Base-by-base conservation (phyloP, 768 basidiomycete genomes). In the Harrya chromipes region DNA sequence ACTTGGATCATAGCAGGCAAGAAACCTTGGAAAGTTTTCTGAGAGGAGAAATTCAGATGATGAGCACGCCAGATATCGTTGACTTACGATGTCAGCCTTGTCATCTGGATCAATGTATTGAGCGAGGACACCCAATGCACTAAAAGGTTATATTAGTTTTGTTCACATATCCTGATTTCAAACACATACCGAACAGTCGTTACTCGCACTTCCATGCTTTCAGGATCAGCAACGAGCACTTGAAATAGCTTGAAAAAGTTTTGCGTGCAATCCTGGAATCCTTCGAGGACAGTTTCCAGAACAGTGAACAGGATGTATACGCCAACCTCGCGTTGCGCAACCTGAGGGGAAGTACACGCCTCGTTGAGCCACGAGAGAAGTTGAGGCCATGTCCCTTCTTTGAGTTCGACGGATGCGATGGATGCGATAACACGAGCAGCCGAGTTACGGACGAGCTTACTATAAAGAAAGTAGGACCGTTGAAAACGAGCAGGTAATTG, bases 401-500 rank as follows among this genome's bases (percentile, higher is more conserved):
- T 80, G 51, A 97, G 78, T 67, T 99, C 97, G 64, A 93, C 81
- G 47, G 83, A 80, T 17, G 94, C 95, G 70, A 98, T 88, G 50
- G 92, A 87, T 37, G 95, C 90, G 54, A 98, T 82, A 49, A 95
- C 88, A 40, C 97, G 90, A 20, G 95, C 90, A 40, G 87, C 82
- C 10, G 94, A 89, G 68, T 97, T 91, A 49, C 94, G 90, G 45
- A 97, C 94, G 54, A 94, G 83, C 49, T 87, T 82, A 57, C 94
- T 97, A 64, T 3, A 47, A 47, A 55, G 13, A 24, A 57, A 50
- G 47, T 46, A 55, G 8, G 14, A 12, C 12, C 40, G 49, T 48
- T 31, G 19, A 33, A 31, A 10, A 50, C 4, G 9, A 6, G 17
- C 4, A 43, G 2, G 5, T 3, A 1, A 42, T 5, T 17, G 10